A percentile compares a stretch with the other conserved stretches of the same genome.
Evolutionary conservation across 306 rosid genomes (phyloP).

Genomic region (Chamaecrista fasciculata): DNA sequence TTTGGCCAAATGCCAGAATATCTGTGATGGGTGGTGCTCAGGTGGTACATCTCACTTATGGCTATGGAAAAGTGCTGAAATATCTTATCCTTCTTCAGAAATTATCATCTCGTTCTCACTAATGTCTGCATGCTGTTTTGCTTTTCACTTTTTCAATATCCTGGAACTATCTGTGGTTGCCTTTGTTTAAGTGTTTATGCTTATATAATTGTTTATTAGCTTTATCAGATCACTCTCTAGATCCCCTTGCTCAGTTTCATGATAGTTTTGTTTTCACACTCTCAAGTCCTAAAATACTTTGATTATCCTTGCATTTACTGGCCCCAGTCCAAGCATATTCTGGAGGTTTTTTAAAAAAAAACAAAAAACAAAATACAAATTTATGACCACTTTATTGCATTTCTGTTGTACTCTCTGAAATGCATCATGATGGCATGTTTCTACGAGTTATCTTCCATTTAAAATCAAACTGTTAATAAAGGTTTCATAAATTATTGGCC

Average conservation of each 20-base stretch:
- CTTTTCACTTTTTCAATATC: not conserved
- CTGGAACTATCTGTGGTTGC: not conserved
- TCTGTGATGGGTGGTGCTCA: slow-evolving; percentile 99
- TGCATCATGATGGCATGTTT: slow-evolving; percentile 15
- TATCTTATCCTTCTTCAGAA: not conserved
- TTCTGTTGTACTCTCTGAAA: not conserved
- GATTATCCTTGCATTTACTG: slow-evolving; percentile 5
- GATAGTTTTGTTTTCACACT: not conserved
- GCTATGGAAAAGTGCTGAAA: slow-evolving; percentile 3
- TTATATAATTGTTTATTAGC: not conserved
- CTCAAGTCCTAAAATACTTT: not conserved
- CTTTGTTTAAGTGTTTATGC: not conserved
- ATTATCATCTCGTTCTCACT: not conserved
- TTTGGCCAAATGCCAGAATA: slow-evolving; percentile 95
- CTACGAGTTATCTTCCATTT: not conserved
- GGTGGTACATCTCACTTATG: slow-evolving; percentile 46
- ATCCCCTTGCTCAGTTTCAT: not conserved
- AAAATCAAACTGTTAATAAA: slow-evolving; percentile 7
- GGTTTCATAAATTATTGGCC: slow-evolving; percentile 2
- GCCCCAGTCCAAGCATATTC: slow-evolving; percentile 1
- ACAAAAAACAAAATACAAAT: too few relatives aligned
- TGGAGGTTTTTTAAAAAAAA: not conserved
- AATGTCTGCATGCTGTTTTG: not conserved
- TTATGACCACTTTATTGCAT: not conserved
- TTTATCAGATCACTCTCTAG: not conserved